Evolutionary conservation across 768 basidiomycete genomes (phyloP), one percentile per base, ranked within the genome.

Genomic region (Serendipita vermifera): DNA sequence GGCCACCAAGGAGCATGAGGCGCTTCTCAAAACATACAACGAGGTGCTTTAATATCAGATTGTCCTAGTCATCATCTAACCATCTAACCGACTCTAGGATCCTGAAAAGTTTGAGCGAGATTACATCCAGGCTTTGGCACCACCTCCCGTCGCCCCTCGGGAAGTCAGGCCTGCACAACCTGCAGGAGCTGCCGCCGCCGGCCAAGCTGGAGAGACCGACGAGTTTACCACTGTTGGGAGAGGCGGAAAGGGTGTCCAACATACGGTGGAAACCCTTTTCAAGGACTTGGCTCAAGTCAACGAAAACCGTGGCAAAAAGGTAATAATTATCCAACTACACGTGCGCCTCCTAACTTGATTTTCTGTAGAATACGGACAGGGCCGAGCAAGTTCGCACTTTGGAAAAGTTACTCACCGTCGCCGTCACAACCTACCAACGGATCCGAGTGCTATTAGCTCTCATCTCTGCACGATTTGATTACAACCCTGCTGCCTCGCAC

Each of bases 281-380:
- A 96, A 97, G 71, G 87, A 83, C 59, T 77, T 99, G 32, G 85
- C 91, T 65, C 77, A 83, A 27, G 82, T 98, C 20, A 83, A 94
- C 66, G 96, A 98, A 62, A 89, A 89, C 43, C 81, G 96, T 57
- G 96, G 96, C 11, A 89, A 91, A 71, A 98, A 98, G 82, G 92
- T 93, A 31, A 35, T 75, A 59, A 2, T n/a, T 54, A 55, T 48
- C 38, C 14, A n/a, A 35, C 5, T 33, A 17, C 20, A 11, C 55
- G 20, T 55, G 24, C 35, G 38, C 62, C 13, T 17, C 46, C 32
- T 2, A 26, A 35, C 54, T 22, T n/a, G 11, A 48, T 46, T 3
- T 38, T 20, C 55, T 55, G 53, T 59, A 97, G 93, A 96, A 96
- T 72, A 98, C 96, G 33, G 93, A 99, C 69, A 83, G 96, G 43